phyloP scores from a whole-genome alignment of 2,329 filamentous ascomycete species.

The Xylariales sp. region DNA sequence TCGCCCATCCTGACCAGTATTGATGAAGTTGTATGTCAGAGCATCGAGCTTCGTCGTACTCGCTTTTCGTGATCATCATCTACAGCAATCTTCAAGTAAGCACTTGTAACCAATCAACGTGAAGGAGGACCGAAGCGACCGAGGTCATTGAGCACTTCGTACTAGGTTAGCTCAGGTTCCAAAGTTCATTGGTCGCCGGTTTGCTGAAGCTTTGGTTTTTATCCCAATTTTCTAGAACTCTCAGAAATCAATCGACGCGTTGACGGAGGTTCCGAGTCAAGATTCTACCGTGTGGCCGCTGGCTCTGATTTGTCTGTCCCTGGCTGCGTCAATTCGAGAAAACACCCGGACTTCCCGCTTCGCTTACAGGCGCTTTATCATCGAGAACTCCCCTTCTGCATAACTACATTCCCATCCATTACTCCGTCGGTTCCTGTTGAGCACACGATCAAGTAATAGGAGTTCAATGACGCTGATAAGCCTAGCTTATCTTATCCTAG shows the following conservation, averaged over 20 bases:
- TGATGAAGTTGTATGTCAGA: neutral
- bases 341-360: neutral
- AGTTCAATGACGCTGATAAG: conserved; percentile 53
- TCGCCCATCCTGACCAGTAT: neutral
- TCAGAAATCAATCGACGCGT: no score
- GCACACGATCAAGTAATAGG: conserved; percentile 10
- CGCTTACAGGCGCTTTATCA: neutral
- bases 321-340: conserved; percentile 6
- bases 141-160: no score
- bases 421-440: no score
- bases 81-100: conserved; percentile 9
- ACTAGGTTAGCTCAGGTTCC: no score
- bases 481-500: conserved; percentile 53
- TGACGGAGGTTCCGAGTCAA: no score
- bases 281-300: neutral
- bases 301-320: conserved; percentile 4
- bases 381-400: neutral
- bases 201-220: no score
- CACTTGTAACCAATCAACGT: conserved; percentile 3
- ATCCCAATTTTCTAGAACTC: no score
- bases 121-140: conserved; percentile 3
- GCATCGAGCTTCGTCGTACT: conserved; percentile 5
- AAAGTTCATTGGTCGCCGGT: no score
- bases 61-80: conserved; percentile 7
- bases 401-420: no score